Evolutionary conservation across 2,329 filamentous ascomycete species (phyloP), one percentile per base, ranked within the genome.

Genomic region (Aspergillus unguis): DNA sequence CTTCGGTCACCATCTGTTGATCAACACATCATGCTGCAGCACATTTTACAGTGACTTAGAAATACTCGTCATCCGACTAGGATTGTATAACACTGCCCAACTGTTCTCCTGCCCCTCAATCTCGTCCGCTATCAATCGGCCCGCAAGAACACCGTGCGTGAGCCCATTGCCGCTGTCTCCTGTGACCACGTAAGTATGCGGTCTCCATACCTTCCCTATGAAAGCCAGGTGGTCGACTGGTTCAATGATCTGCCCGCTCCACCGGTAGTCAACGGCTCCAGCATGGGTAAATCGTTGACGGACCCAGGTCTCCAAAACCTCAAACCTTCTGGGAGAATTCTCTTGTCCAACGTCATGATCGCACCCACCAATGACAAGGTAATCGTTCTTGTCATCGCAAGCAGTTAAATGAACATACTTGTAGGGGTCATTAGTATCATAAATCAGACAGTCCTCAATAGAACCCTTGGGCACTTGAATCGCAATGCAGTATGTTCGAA

Each of bases 291-390:
- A 83, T 29, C 81, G 75, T 44, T 77, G 73, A 5, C 36, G 36
- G 4, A 8, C 11, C 36, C 36, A 38, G 5, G 3, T 5, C 17
- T 23, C 17, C n/a, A 84, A 73, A 58, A 81, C 77, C 2, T 69
- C 65, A 53, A 79, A 81, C 6, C 77, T 75, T 0, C 72, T 73
- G 0, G 68, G 62, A 1, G 76, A 69, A 2, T 74, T 67, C 40
- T 77, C 74, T 57, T 82, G 79, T 0, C 80, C 80, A 11, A 83
- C 79, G 61, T 81, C 80, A 69, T 84, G 81, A 58, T 83, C 81
- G 46, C 77, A 77, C 1, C 81, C 81, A 5, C 80, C 81, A 4
- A 83, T 73, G 4, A 84, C 68, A 44, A 84, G 62, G 62, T 82
- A 83, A 57, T 83, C 80, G 40, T 81, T 65, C 49, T 77, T 66